Base-by-base conservation (phyloP, 2,329 filamentous ascomycete genomes). In the Zymoseptoria pseudotritici region DNA sequence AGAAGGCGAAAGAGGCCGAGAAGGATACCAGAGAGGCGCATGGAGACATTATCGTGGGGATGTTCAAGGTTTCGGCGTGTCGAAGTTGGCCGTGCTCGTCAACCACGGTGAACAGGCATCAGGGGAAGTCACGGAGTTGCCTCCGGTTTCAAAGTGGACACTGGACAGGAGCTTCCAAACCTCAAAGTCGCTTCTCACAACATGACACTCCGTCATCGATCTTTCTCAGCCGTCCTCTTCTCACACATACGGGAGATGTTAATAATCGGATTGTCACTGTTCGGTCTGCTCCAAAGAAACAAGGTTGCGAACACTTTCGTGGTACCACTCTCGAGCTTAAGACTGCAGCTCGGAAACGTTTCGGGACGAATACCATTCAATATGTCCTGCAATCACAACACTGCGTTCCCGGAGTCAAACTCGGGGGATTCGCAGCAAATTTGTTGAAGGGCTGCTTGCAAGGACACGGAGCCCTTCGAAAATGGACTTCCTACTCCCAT, bases 21-120 rank as follows among this genome's bases (percentile, higher is more conserved):
- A 58, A 82, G 70, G 60, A 80, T 60, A 63, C 67, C 69, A 71
- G 76, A 81, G 72, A 79, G 72, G 69, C 73, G 79, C 81, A 84
- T 84, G 68, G 74, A 53, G 52, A 55, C 55, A 59, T 50, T 54
- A 42, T 31, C 59, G 56, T 22, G 36, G 36, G 36, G 26, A 26
- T 29, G 26, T 29, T 29, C 26, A 29, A 29, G 7, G 7, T 9
- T 29, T 29, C 26, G 26, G 26, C 26, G 17, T 46, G 36, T 46
- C 36, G 17, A 46, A n/a, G 36, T 46, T n/a, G 13, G 36, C 36
- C 26, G 26, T 29, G 26, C 26, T 29, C 9, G 26, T 29, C 26
- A 29, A 29, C 7, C 26, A 9, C 26, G 4, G 24, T 26, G 24
- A 4, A 29, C 26, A 29, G 26, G 36, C 36, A 17, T 42, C 36